Evolutionary conservation across 139 green algal species (phyloP), one percentile per base, ranked within the genome.

Genomic region (Deuterostichococcus epilithicus): DNA sequence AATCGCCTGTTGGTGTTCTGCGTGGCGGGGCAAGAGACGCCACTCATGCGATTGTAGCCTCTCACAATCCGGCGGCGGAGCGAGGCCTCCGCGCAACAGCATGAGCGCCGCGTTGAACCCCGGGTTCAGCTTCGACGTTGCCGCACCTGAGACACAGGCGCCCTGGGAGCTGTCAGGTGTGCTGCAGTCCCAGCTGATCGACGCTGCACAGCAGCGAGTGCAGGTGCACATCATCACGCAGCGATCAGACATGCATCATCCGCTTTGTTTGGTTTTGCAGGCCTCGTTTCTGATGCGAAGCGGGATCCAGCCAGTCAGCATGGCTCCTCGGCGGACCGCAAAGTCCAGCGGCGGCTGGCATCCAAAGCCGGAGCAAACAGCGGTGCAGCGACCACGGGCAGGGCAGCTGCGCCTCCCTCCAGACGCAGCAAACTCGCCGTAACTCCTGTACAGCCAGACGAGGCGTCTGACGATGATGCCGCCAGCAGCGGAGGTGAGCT

Each of bases 91-190:
- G n/a, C n/a, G n/a, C n/a, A n/a, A n/a, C n/a, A n/a, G n/a, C n/a
- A 63, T 63, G 52, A 63, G 52, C 52, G 52, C 52, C 3, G 52
- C 52, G 18, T 20, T 63, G 52, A 63, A 63, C 20, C 52, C 52
- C 3, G 52, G 52, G 10, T 63, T 63, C 52, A 63, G 52, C 28
- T 63, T 63, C 52, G 52, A 63, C 52, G 20, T 63, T 28, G 82
- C 79, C 10, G 73, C 72, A 3, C 78, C 74, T 15, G 81, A 73
- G 37, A 66, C 68, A 3, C 91, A 95, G 74, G 81, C 91, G 3
- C 85, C 92, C 37, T 96, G 92, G 92, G 90, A 95, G 59, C 90
- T 95, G 70, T 67, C 76, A 81, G 87, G 92, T 93, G 66, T 6
- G 78, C 42, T 36, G 23, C 5, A 5, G 68, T 5, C 32, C 47